Base-by-base conservation (phyloP, 2,329 filamentous ascomycete species). In the Rhynchosporium agropyri region DNA sequence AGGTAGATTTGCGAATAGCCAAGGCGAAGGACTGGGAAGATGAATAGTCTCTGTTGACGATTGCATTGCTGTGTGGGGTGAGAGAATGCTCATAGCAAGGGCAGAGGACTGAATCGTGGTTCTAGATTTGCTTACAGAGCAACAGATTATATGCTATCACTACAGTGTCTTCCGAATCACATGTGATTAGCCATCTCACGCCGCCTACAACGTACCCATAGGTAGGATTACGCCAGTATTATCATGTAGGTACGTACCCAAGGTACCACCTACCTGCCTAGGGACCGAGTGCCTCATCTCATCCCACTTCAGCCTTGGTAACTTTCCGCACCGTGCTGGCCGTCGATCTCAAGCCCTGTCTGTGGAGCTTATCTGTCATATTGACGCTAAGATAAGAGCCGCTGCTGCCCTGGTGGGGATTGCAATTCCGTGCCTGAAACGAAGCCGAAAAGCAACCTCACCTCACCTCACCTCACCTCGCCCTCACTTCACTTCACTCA, bases 1-100 rank as follows among this genome's bases (percentile, higher is more conserved):
- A 28, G 28, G 40, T 20, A 20, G 20, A 20, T 20, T 20, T 20
- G 20, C 20, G 20, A 20, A 20, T 20, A 20, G 20, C 38, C 31
- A 36, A 29, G 31, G 53, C 28, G 3, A 56, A 54, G 29, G 49
- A 15, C 28, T 15, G 26, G 40, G 40, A 33, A 46, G 49, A 20
- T 20, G 20, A 20, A 20, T 42, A 46, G 49, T 60, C 26, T 26
- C 56, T 58, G 61, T 55, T 64, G 58, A 61, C 62, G 36, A 56
- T 42, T 46, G 46, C 36, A 42, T 43, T 26, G 33, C 45, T 40
- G 2, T 28, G 31, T 20, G 45, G 28, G n/a, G 38, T 15, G 55
- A 40, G 55, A 59, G 49, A 15, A 10, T 63, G 55, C 43, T 42
- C 42, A 63, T 58, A 53, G 48, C 31, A 36, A 43, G 50, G 28